phyloP scores from a whole-genome alignment of 495 filamentous ascomycete genomes.

The Penicillium turbatum region DNA sequence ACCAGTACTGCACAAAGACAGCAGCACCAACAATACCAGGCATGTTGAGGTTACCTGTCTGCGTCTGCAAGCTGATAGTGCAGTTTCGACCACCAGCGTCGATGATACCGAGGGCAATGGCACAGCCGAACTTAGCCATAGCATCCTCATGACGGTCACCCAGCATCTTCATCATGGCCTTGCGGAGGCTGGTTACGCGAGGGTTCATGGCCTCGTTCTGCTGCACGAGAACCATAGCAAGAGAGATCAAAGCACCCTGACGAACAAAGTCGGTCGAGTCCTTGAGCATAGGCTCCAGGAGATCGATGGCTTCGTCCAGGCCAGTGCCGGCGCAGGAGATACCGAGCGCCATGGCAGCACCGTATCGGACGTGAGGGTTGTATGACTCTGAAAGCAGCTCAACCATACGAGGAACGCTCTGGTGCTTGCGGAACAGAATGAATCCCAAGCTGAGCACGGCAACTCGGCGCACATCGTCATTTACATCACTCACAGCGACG shows the following conservation, averaged over 20 bases:
- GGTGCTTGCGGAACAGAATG: slow-evolving; percentile 96
- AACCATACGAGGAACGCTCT: slow-evolving; percentile 98
- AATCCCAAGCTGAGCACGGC: slow-evolving; percentile 99
- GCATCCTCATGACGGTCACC: slow-evolving; percentile 97
- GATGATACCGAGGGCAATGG: slow-evolving; percentile 92
- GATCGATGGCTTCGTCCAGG: slow-evolving; percentile 91
- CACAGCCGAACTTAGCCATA: slow-evolving; percentile 98
- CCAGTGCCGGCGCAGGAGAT: slow-evolving; percentile 98
- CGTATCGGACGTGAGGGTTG: slow-evolving; percentile 98
- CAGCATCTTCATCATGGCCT: slow-evolving; percentile 84
- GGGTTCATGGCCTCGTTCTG: slow-evolving; percentile 96
- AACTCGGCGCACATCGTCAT: slow-evolving; percentile 91
- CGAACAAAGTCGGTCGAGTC: slow-evolving; percentile 98
- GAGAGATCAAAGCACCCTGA: slow-evolving; percentile 90
- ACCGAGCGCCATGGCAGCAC: slow-evolving; percentile 96
- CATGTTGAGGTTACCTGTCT: slow-evolving; percentile 98
- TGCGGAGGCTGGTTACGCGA: slow-evolving; percentile 75
- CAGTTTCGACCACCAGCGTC: slow-evolving; percentile 98
- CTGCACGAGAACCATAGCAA: slow-evolving; percentile 97
- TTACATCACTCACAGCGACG: slow-evolving; percentile 96
- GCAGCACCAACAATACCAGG: slow-evolving; percentile 95
- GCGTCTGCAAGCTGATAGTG: slow-evolving; percentile 95
- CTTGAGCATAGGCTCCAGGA: slow-evolving; percentile 99
- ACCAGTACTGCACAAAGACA: slow-evolving; percentile 99
- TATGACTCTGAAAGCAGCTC: slow-evolving; percentile 96